phyloP scores from a whole-genome alignment of 257 asterid species.

The Asclepias syriaca region DNA sequence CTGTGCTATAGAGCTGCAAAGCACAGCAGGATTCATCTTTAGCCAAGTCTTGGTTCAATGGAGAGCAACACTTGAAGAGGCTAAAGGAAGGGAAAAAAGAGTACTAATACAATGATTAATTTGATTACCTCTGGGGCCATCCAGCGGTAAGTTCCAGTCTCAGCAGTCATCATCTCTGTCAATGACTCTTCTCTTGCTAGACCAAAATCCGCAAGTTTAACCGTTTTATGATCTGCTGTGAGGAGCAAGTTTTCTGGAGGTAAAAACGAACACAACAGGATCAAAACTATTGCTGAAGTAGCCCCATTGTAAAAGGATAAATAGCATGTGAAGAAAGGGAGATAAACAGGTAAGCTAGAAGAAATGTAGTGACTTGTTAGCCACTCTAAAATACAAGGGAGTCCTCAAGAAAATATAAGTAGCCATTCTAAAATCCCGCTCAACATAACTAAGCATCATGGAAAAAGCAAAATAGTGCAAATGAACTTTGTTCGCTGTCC shows the following conservation, averaged over 20 bases:
- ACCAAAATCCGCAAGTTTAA: constrained; percentile 93
- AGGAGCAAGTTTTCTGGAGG: constrained; percentile 81
- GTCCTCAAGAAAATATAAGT: not conserved
- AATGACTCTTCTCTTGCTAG: constrained; percentile 96
- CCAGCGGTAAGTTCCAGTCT: constrained; percentile 99
- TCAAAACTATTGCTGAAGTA: not conserved
- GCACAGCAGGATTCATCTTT: not conserved
- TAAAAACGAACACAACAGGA: constrained; percentile 1
- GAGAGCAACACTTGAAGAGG: constrained; percentile 3
- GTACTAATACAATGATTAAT: not conserved
- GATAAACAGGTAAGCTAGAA: not conserved
- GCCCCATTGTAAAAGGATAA: not conserved
- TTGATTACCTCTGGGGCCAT: constrained; percentile 79
- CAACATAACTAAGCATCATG: not conserved
- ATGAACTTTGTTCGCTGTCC: not conserved
- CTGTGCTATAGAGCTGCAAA: constrained; percentile 90
- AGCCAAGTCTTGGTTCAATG: constrained; percentile 1
- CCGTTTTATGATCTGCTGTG: constrained; percentile 71
- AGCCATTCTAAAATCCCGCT: not conserved
- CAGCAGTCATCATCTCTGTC: constrained; percentile 99
- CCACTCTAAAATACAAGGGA: not conserved
- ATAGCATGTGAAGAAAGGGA: not conserved
- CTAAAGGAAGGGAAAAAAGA: not conserved
- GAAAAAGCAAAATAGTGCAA: not conserved
- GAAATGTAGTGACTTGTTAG: not conserved